Evolutionary conservation across 2,329 filamentous ascomycete genomes (phyloP).

Genomic region (Fusarium odoratissimum): DNA sequence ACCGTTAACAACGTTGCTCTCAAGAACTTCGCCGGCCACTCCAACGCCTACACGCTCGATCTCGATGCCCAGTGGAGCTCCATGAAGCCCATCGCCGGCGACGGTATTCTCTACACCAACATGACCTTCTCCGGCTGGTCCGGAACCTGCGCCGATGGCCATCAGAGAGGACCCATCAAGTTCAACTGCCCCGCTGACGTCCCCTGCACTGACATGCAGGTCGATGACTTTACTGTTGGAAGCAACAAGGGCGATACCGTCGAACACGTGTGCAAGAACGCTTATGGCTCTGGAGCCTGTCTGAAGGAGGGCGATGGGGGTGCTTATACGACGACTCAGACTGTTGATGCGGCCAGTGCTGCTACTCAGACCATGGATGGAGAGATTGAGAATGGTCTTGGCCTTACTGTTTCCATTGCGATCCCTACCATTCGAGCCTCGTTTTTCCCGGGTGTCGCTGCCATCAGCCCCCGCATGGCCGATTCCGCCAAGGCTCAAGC

Average conservation of each 20-base stretch:
- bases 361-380: slow-evolving; percentile 29
- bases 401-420: slow-evolving; percentile 26
- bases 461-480: slow-evolving; percentile 26
- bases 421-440: slow-evolving; percentile 30
- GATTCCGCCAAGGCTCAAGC: not conserved
- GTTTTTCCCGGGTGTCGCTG: slow-evolving; percentile 30
- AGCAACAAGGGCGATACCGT: slow-evolving; percentile 22
- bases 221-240: slow-evolving; percentile 35
- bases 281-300: slow-evolving; percentile 33
- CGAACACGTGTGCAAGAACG: slow-evolving; percentile 35
- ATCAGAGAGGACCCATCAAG: slow-evolving; percentile 35
- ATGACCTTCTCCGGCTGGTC: slow-evolving; percentile 39
- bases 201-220: slow-evolving; percentile 36
- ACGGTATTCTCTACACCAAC: slow-evolving; percentile 36
- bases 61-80: slow-evolving; percentile 36
- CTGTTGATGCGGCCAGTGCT: slow-evolving; percentile 9
- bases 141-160: slow-evolving; percentile 35
- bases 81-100: slow-evolving; percentile 22
- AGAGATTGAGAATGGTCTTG: slow-evolving; percentile 29
- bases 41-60: slow-evolving; percentile 37
- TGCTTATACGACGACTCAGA: slow-evolving; percentile 31
- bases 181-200: slow-evolving; percentile 36
- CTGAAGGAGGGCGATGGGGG: slow-evolving; percentile 17
- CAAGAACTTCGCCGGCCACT: slow-evolving; percentile 38
- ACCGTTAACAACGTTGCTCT: slow-evolving; percentile 35